Percentiles rank a stretch among this genome's conserved stretches.
Conservation (phyloP, 805 yeast species). For the Citeromyces nyonsensis region DNA sequence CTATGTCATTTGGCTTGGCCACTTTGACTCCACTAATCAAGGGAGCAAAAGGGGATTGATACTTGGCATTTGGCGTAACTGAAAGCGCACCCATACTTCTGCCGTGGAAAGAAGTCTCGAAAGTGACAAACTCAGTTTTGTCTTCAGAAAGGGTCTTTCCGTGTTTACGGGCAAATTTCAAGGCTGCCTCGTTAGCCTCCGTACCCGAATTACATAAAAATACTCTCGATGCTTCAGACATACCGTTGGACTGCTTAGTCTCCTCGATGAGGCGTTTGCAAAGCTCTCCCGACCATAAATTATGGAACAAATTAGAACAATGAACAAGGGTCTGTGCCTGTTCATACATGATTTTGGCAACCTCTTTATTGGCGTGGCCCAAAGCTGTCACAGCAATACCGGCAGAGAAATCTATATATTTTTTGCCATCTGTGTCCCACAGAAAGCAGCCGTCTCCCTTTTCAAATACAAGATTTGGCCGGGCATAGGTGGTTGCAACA, state of each 20-base stretch:
- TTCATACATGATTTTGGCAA: slow-evolving; percentile 53
- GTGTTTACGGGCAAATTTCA: slow-evolving; percentile 59
- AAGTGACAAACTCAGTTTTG: slow-evolving; percentile 74
- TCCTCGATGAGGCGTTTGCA: slow-evolving; percentile 54
- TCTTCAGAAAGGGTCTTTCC: slow-evolving; percentile 40
- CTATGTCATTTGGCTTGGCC: slow-evolving; percentile 47
- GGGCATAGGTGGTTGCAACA: slow-evolving; percentile 65
- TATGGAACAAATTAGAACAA: slow-evolving; percentile 75
- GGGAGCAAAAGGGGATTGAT: slow-evolving; percentile 84
- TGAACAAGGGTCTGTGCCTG: slow-evolving; percentile 70
- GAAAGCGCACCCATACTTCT: slow-evolving; percentile 88
- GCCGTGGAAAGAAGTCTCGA: slow-evolving; percentile 86
- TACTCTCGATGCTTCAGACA: slow-evolving; percentile 66
- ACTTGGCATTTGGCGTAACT: slow-evolving; percentile 86
- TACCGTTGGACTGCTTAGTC: slow-evolving; percentile 64
- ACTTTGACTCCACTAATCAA: slow-evolving; percentile 77
- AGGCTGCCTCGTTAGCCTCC: slow-evolving; percentile 44
- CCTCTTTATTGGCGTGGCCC: slow-evolving; percentile 72
- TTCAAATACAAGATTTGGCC: slow-evolving; percentile 63
- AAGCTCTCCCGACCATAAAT: slow-evolving; percentile 70
- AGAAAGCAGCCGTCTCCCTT: slow-evolving; percentile 72
- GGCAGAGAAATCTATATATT: slow-evolving; percentile 82
- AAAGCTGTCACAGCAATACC: slow-evolving; percentile 96
- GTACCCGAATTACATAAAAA: slow-evolving; percentile 46
- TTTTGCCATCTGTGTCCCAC: slow-evolving; percentile 65